These are phyloP conservation scores for Porpolomopsis calyptriformis DNA, from an alignment of 768 basidiomycete species.

Conservation along the genomic window DNA sequence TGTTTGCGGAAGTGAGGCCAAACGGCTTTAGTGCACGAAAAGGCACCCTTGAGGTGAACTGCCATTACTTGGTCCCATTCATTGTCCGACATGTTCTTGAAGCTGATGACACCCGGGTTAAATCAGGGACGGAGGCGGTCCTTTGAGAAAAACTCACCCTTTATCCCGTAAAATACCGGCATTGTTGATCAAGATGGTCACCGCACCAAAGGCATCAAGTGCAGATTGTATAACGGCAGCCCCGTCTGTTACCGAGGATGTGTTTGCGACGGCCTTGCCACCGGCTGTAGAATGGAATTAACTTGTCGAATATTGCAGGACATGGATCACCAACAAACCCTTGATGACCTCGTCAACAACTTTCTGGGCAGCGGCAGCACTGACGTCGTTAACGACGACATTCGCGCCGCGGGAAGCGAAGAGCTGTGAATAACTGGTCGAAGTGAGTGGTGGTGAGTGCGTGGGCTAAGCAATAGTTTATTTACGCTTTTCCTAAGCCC, in stretches of 20 bases:
- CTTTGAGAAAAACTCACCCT: slow-evolving; percentile 32
- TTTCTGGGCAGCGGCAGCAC: slow-evolving; percentile 75
- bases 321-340: slow-evolving; percentile 36
- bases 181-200: slow-evolving; percentile 92
- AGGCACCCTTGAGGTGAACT: slow-evolving; percentile 92
- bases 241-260: slow-evolving; percentile 80
- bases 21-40: slow-evolving; percentile 83
- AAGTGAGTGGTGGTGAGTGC: not conserved
- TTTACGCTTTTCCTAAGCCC: slow-evolving; percentile 85
- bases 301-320: not conserved
- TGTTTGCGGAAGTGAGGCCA: slow-evolving; percentile 95
- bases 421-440: slow-evolving; percentile 75
- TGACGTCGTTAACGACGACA: slow-evolving; percentile 94
- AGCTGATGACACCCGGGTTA: slow-evolving; percentile 32
- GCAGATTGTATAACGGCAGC: slow-evolving; percentile 79
- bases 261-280: slow-evolving; percentile 81
- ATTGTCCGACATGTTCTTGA: slow-evolving; percentile 95
- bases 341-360: slow-evolving; percentile 83
- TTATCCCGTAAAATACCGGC: slow-evolving; percentile 83
- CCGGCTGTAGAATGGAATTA: slow-evolving; percentile 45
- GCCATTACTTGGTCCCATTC: slow-evolving; percentile 85
- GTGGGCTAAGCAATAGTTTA: too few species aligned
- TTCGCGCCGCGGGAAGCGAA: slow-evolving; percentile 92
- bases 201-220: slow-evolving; percentile 69
- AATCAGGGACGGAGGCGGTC: not conserved